phyloP scores from a whole-genome alignment of 148 eudicot species.

The Fagopyrum tataricum region DNA sequence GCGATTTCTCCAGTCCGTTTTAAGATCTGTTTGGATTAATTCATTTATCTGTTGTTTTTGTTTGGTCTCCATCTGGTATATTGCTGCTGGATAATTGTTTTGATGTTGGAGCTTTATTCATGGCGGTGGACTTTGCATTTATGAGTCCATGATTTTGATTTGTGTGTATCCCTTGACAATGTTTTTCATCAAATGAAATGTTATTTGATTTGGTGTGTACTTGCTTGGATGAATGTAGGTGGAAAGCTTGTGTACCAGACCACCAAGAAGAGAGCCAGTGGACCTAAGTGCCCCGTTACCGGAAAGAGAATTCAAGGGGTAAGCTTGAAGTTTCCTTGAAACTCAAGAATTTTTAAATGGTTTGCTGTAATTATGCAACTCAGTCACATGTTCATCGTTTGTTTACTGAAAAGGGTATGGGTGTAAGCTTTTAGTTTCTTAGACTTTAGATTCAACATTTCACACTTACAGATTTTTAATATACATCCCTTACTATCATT shows the following conservation, averaged over 20 bases:
- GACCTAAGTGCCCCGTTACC: conserved; percentile 53
- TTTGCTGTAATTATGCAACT: neutral
- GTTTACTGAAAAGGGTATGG: neutral
- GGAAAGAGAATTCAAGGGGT: conserved; percentile 60
- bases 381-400: neutral
- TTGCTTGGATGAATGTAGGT: conserved; percentile 20
- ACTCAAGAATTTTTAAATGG: neutral
- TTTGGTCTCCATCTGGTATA: neutral
- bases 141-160: neutral
- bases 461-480: neutral
- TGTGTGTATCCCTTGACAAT: neutral
- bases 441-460: neutral
- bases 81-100: neutral
- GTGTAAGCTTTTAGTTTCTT: neutral
- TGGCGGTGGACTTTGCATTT: neutral
- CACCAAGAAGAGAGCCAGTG: conserved; percentile 57
- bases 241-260: conserved; percentile 48
- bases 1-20: neutral
- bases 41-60: neutral
- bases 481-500: neutral
- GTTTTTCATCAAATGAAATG: neutral
- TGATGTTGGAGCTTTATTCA: neutral
- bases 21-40: neutral
- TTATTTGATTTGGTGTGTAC: neutral
- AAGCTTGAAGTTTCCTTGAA: conserved; percentile 10